These are phyloP conservation scores for Kernera saxatilis DNA, from an alignment of 345 rosid genomes.

Conservation along the genomic window DNA sequence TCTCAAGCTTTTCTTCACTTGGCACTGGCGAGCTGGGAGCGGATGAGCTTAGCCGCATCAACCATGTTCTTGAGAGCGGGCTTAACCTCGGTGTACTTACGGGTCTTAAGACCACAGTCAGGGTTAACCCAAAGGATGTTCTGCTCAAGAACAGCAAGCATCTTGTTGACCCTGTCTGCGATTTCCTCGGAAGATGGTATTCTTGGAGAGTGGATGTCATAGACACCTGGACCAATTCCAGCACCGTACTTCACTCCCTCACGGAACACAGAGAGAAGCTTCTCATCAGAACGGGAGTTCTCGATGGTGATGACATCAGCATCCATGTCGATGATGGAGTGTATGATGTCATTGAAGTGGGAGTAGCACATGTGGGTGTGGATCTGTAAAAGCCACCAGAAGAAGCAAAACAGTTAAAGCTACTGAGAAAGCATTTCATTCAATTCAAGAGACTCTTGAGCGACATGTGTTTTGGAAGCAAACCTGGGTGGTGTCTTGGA, in stretches of 20 bases:
- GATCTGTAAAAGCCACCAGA: constrained; percentile 45
- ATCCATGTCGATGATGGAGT: constrained; percentile 98
- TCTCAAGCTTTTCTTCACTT: constrained; percentile 45
- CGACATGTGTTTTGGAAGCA: neutral
- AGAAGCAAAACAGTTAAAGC: neutral
- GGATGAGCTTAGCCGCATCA: constrained; percentile 87
- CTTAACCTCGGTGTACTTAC: constrained; percentile 83
- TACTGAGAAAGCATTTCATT: neutral
- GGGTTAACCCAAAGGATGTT: constrained; percentile 99
- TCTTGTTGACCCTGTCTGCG: constrained; percentile 94
- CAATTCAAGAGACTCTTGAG: neutral
- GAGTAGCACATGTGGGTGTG: constrained; percentile 99
- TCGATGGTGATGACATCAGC: constrained; percentile 98
- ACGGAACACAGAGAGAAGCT: constrained; percentile 94
- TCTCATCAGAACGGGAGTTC: constrained; percentile 99
- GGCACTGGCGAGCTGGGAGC: constrained; percentile 85
- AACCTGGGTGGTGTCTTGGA: constrained; percentile 92
- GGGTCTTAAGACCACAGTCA: constrained; percentile 97
- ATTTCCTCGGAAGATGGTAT: constrained; percentile 92
- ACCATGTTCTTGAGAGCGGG: constrained; percentile 93
- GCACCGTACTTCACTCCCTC: constrained; percentile 98
- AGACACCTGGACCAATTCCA: constrained; percentile 97
- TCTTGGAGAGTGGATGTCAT: constrained; percentile 98
- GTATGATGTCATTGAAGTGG: constrained; percentile 96
- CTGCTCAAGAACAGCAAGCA: constrained; percentile 93